Conservation (phyloP, 306 rosid species). For the Begonia loranthoides region DNA sequence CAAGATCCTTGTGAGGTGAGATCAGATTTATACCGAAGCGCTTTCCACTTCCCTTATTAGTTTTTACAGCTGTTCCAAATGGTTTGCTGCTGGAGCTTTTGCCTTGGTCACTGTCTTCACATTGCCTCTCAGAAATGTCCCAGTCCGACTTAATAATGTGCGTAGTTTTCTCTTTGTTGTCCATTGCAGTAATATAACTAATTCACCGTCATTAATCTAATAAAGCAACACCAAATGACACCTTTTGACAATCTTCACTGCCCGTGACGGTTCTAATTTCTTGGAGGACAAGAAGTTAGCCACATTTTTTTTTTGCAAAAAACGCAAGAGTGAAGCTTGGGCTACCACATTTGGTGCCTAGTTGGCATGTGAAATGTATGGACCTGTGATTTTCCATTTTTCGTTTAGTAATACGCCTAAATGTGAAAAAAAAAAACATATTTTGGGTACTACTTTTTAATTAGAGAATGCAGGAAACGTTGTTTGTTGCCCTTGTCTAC, state of each 20-base stretch:
- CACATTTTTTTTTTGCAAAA: slow-evolving; percentile 59
- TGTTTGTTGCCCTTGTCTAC: no score
- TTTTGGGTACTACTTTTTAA: no score
- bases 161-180: slow-evolving; percentile 15
- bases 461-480: not conserved
- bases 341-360: slow-evolving; percentile 86
- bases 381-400: not conserved
- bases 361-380: slow-evolving; percentile 79
- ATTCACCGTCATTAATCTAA: not conserved
- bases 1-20: slow-evolving; percentile 96
- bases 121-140: slow-evolving; percentile 81
- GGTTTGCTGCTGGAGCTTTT: slow-evolving; percentile 92
- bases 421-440: no score
- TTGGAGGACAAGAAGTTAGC: slow-evolving; percentile 73
- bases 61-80: slow-evolving; percentile 82
- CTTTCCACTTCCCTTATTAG: not conserved
- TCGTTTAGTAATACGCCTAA: not conserved
- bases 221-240: not conserved
- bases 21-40: not conserved
- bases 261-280: slow-evolving; percentile 56
- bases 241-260: slow-evolving; percentile 70
- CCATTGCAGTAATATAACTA: not conserved
- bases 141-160: slow-evolving; percentile 82
- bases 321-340: slow-evolving; percentile 65
- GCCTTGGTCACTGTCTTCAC: slow-evolving; percentile 86